Percentiles rank a stretch among this genome's conserved stretches.
phyloP scores from a whole-genome alignment of 441 rosid species.

The Erysimum cheiri region DNA sequence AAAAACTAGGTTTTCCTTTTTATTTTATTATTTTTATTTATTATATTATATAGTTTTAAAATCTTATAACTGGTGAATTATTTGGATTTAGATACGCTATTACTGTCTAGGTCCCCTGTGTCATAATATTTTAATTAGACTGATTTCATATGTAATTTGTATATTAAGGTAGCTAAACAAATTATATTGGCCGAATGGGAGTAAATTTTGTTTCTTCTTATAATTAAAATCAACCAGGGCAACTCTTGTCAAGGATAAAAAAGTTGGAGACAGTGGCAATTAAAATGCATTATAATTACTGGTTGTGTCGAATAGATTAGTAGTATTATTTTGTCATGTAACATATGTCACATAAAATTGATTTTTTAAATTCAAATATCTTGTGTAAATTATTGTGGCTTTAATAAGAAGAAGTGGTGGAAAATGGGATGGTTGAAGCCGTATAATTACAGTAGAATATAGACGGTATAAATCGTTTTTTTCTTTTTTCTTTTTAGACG shows the following conservation, averaged over 20 bases:
- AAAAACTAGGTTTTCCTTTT: conserved; percentile 35
- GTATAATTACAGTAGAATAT: neutral
- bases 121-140: neutral
- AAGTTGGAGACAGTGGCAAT: neutral
- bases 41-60: neutral
- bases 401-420: neutral
- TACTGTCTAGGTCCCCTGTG: conserved; percentile 24
- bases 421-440: neutral
- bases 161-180: too few relatives aligned
- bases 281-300: conserved; percentile 15
- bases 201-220: neutral
- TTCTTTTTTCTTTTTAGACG: too few relatives aligned
- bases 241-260: neutral
- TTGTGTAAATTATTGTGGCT: neutral
- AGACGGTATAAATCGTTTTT: too few relatives aligned
- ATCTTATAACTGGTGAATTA: neutral
- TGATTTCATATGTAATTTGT: conserved; percentile 5
- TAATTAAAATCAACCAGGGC: neutral
- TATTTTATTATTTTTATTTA: neutral
- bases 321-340: neutral
- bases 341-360: neutral
- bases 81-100: conserved; percentile 20
- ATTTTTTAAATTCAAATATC: neutral
- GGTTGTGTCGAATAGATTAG: neutral
- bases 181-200: neutral